phyloP scores from a whole-genome alignment of 495 filamentous ascomycete species.

The Parathielavia appendiculata region DNA sequence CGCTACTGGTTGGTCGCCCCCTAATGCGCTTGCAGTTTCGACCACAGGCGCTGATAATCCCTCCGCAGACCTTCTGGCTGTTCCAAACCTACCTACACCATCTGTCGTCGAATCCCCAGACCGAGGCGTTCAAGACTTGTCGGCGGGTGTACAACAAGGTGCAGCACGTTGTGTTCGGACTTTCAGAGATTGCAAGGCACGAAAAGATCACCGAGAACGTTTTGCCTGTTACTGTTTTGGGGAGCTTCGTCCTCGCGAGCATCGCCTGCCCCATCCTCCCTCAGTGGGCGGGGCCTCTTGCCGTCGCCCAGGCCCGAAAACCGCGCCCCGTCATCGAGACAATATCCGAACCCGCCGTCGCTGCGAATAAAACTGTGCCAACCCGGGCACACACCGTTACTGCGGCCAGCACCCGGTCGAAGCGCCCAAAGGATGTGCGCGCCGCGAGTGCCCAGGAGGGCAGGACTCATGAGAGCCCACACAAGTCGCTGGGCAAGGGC shows the following conservation, averaged over 20 bases:
- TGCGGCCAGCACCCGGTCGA: constrained; percentile 41
- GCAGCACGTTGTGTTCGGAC: constrained; percentile 71
- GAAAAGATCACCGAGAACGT: constrained; percentile 73
- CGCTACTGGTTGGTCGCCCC: constrained; percentile 55
- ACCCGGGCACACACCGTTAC: constrained; percentile 59
- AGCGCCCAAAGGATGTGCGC: constrained; percentile 43
- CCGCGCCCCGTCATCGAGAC: constrained; percentile 52
- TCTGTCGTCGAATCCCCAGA: constrained; percentile 60
- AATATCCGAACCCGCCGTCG: constrained; percentile 48
- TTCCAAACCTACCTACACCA: constrained; percentile 79
- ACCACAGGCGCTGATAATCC: constrained; percentile 10
- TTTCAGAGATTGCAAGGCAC: constrained; percentile 52
- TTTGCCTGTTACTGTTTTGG: constrained; percentile 64
- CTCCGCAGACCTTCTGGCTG: constrained; percentile 68
- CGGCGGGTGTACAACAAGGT: constrained; percentile 74
- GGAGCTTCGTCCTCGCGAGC: constrained; percentile 64
- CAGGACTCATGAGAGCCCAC: constrained; percentile 20
- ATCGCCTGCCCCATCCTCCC: constrained; percentile 50
- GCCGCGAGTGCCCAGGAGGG: constrained; percentile 38
- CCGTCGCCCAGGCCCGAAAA: constrained; percentile 67
- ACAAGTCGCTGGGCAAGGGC: constrained; percentile 26
- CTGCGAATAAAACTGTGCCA: constrained; percentile 43
- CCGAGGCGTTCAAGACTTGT: constrained; percentile 65
- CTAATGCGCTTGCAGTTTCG: not conserved
- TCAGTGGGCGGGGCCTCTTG: constrained; percentile 63